A percentile compares a stretch with the other conserved stretches of the same genome.
phyloP scores from a whole-genome alignment of 1,284 basidiomycete genomes.

The Phellopilus nigrolimitatus region DNA sequence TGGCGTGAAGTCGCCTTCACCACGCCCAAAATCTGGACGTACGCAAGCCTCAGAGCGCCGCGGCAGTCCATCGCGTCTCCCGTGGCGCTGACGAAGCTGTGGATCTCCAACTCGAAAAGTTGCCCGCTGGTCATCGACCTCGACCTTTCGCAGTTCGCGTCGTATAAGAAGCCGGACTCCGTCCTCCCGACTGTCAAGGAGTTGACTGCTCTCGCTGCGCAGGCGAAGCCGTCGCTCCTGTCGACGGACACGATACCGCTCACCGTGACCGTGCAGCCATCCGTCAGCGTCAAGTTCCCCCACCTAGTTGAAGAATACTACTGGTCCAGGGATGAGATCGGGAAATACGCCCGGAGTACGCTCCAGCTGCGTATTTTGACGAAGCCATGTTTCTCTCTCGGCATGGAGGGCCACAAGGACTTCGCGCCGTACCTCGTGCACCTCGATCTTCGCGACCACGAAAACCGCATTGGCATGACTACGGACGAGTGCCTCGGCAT shows the following conservation, averaged over 20 bases:
- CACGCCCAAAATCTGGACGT: slow-evolving; percentile 16
- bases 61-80: slow-evolving; percentile 2
- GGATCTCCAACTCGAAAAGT: slow-evolving; percentile 4
- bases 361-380: slow-evolving; percentile 6
- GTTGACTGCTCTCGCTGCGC: slow-evolving; percentile 2
- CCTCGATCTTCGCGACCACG: slow-evolving; percentile 7
- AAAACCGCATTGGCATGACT: neutral
- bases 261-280: too few species aligned
- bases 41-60: slow-evolving; percentile 1
- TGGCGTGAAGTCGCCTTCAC: slow-evolving; percentile 11
- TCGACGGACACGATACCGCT: too few species aligned
- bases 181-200: slow-evolving; percentile 10
- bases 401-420: slow-evolving; percentile 9
- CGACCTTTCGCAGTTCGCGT: slow-evolving; percentile 9
- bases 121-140: slow-evolving; percentile 14
- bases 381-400: slow-evolving; percentile 6
- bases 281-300: too few species aligned
- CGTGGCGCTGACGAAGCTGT: slow-evolving; percentile 8
- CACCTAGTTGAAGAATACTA: too few species aligned
- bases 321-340: slow-evolving; percentile 2
- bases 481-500: slow-evolving; percentile 5
- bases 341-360: neutral
- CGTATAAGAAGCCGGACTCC: slow-evolving; percentile 6
- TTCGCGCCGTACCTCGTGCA: slow-evolving; percentile 13
- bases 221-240: neutral